Base-by-base conservation (phyloP, 345 rosid species). In the Lepidium aucheri region DNA sequence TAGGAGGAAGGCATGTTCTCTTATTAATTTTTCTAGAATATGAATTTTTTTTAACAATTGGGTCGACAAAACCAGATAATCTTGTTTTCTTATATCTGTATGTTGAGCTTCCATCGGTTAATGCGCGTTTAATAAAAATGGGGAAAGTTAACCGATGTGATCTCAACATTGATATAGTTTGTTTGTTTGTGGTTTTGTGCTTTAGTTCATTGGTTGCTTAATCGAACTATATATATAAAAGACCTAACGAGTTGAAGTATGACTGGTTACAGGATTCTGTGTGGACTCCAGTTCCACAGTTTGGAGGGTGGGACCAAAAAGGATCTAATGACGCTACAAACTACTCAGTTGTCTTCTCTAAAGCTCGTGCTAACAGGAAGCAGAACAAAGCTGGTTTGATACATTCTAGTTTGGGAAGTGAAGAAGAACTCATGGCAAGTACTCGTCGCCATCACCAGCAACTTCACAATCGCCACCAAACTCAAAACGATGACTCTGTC, bases 291-390 rank as follows among this genome's bases (percentile, higher is more conserved):
- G 78, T 86, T 44, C 97, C 96, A 42, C 86, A 82, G 77, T 91
- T 91, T 40, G 97, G 96, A 69, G 91, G 77, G 18, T 88, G 97
- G 96, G 89, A 86, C 60, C 83, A 79, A 22, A 75, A 73, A 55
- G 72, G 65, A 51, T 60, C 74, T 3, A 57, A 57, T 57, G 83
- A 77, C 16, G 74, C 75, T 6, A 82, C 86, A 2, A 63, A 83
- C 51, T 91, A 91, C 63, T 84, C 97, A 14, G 49, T 82, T 74
- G 87, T 82, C 28, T 91, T 91, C 63, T 63, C 84, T 0, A 70
- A 33, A 59, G 96, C 97, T 68, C 89, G 94, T 0, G 91, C 84
- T 11, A 80, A 85, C 20, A 79, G 83, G 85, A 86, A 88, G 80
- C 84, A 78, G 47, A 82, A 77, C 9, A 81, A 81, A 80, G 75